Evolutionary conservation across 129 eudicot genomes (phyloP), one percentile per base, ranked within the genome.

Genomic region (Tagetes patula): DNA sequence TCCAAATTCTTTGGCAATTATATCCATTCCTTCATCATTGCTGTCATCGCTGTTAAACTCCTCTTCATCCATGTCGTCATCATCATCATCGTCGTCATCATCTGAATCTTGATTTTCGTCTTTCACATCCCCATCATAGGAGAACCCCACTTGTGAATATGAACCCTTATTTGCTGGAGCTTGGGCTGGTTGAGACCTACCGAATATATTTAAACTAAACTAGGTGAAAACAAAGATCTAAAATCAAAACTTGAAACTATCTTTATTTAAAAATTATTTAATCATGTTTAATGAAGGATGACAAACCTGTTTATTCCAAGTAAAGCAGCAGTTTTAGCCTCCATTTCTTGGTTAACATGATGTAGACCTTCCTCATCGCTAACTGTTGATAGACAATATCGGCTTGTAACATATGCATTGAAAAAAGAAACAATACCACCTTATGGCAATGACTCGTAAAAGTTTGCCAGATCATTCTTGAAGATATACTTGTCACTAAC

Each of bases 41-140:
- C 99, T 90, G 73, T 94, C 99, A 78, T 94, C 99, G 77, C 99
- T 94, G 74, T 94, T 90, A 55, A 94, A 94, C 14, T 94, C 99
- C 60, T 94, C 98, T 13, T 89, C 97, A 20, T 92, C 96, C 8
- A 86, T 92, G 31, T 93, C 96, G 30, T 93, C 98, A 8, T 89
- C 96, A 12, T 90, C 96, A 6, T 85, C 97, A 0, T 88, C 85
- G 4, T 90, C 99, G 12, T 90, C 96, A 43, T 79, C 91, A 67
- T 93, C 98, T 14, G 91, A 90, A 73, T 83, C 84, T 49, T 81
- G 87, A 58, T 73, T 65, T 34, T 83, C 99, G 40, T 86, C 97
- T 70, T 88, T 91, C 52, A 70, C 91, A 49, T 83, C 84, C 73
- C 98, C 98, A 71, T 94, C 97, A 76, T 94, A 90, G 11, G 97